Conservation (phyloP, 2,329 filamentous ascomycete genomes). For the Hypoxylon sp. region DNA sequence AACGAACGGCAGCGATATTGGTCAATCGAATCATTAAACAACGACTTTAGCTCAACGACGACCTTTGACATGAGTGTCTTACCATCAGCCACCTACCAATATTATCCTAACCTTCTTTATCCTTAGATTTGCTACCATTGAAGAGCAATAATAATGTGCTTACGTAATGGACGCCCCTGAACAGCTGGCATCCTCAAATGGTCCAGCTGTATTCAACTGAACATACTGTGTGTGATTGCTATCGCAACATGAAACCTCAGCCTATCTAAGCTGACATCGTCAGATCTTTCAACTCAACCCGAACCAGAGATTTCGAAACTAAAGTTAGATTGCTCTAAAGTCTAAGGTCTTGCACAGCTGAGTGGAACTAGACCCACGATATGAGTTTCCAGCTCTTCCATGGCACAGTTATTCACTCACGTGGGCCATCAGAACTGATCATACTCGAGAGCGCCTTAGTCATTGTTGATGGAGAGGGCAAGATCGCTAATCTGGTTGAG, state of each 20-base stretch:
- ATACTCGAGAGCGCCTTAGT: constrained; percentile 59
- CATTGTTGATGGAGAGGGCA: constrained; percentile 49
- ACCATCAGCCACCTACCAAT: too few relatives aligned
- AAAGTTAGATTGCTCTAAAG: background rate
- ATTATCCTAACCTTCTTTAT: too few relatives aligned
- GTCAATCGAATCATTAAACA: too few relatives aligned
- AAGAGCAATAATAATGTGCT: too few relatives aligned
- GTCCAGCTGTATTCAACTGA: background rate
- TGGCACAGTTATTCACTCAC: constrained; percentile 61
- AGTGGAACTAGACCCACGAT: constrained; percentile 18
- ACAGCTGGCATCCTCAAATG: background rate
- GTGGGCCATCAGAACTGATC: constrained; percentile 52
- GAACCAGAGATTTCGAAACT: background rate
- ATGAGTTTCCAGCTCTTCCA: constrained; percentile 54
- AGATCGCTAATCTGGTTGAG: constrained; percentile 49
- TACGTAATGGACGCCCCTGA: background rate
- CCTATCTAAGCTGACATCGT: background rate
- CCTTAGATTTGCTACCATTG: too few relatives aligned
- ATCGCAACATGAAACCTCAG: background rate
- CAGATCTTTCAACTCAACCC: background rate
- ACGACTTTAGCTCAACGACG: too few relatives aligned
- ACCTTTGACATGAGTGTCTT: too few relatives aligned
- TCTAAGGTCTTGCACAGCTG: background rate
- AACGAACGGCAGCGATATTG: too few relatives aligned
- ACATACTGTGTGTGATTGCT: too few relatives aligned